phyloP scores from a whole-genome alignment of 1,284 basidiomycete species.

The Ustilago lituana region DNA sequence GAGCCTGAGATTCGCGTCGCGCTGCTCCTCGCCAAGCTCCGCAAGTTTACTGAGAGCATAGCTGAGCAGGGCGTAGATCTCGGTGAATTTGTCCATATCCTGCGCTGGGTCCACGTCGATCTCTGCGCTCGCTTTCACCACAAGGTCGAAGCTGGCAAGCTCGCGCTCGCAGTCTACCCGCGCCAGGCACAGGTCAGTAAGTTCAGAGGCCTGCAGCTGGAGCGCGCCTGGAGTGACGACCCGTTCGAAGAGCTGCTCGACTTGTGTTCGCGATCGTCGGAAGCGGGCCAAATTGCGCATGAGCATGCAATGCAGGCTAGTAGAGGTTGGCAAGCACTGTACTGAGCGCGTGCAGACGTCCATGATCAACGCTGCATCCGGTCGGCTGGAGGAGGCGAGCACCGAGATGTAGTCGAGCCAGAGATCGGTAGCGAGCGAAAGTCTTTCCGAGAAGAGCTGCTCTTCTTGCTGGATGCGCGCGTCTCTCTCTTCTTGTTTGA shows the following conservation, averaged over 20 bases:
- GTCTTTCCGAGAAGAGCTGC: constrained; percentile 28
- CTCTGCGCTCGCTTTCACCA: constrained; percentile 16
- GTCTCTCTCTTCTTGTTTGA: constrained; percentile 12
- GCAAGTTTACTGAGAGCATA: constrained; percentile 39
- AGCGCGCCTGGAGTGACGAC: constrained; percentile 35
- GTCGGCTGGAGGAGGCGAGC: constrained; percentile 14
- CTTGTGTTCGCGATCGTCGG: constrained; percentile 42
- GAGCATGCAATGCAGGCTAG: constrained; percentile 44
- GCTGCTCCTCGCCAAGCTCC: constrained; percentile 16
- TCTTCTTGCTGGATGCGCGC: constrained; percentile 23
- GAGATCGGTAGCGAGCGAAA: constrained; percentile 40
- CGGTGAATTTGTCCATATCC: constrained; percentile 58
- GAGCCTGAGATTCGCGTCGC: constrained; percentile 35
- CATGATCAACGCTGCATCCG: constrained; percentile 41
- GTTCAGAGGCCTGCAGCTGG: constrained; percentile 21
- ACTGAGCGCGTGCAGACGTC: constrained; percentile 41
- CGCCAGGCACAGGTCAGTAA: constrained; percentile 54
- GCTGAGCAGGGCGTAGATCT: constrained; percentile 55
- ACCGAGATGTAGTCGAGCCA: constrained; percentile 59
- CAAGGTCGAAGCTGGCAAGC: constrained; percentile 36
- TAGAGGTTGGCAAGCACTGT: constrained; percentile 47
- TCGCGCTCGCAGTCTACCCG: constrained; percentile 62
- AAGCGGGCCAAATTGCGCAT: constrained; percentile 50
- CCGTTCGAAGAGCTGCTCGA: constrained; percentile 49
- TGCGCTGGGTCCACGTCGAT: constrained; percentile 38